Base-by-base conservation (phyloP, 306 rosid species). In the Luffa acutangula region DNA sequence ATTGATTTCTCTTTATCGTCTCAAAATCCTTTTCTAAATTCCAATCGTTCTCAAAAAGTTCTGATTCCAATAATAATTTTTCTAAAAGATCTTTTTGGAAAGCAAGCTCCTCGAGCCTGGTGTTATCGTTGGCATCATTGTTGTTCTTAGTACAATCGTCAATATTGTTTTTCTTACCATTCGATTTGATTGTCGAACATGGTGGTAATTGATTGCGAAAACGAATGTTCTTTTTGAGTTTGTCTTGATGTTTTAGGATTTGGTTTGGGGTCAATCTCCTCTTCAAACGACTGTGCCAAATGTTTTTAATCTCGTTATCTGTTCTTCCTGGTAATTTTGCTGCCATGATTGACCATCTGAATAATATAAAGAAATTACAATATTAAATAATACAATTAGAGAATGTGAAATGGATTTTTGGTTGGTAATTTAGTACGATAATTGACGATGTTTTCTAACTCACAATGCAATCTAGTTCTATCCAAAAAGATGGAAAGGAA, bases 201-300 rank as follows among this genome's bases (percentile, higher is more conserved):
- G 15, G 1, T 17, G 57, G 63, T 25, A 25, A 25, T 51, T 60
- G 78, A 49, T 69, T 52, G 75, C 51, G 17, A 43, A 2, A 2
- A 49, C 76, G 13, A 41, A 51, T 39, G 33, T 46, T 21, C 49
- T 82, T 78, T 65, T 82, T 80, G 56, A 7, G 56, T 62, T 60
- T 74, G 33, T 10, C 15, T 2, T 52, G 79, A 5, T 45, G 53
- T 58, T 52, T 11, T 46, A 21, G 39, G 8, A 73, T 75, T 49
- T 81, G 63, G 78, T 77, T 11, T 56, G 83, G 86, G 48, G 78
- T 87, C 57, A 91, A 80, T 83, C 87, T 93, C 86, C 89, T 93
- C 84, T 93, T 93, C 83, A 93, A 84, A 76, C 88, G 93, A 67
- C 97, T 91, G 86, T 93, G 96, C 98, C 98, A 93, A 9, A 93